These are phyloP conservation scores for Coemansia sp. DNA, from an alignment of 192 early-diverging fungal species.

Conservation along the genomic window DNA sequence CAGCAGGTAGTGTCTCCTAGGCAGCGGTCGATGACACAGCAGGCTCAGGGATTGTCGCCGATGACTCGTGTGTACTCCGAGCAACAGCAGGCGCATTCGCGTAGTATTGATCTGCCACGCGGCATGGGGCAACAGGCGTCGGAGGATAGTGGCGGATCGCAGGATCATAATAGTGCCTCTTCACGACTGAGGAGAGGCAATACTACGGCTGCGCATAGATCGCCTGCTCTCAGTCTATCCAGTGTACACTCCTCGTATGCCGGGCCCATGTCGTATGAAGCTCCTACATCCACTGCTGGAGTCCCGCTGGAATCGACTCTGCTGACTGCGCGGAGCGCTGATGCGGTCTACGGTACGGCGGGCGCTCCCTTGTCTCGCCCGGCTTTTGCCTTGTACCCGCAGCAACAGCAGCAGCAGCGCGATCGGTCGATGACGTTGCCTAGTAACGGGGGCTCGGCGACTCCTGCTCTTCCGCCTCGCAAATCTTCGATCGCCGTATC, in stretches of 20 bases:
- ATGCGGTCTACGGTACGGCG: conserved; percentile 8
- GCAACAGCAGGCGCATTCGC: conserved; percentile 18
- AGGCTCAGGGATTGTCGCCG: conserved; percentile 20
- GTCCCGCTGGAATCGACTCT: neutral
- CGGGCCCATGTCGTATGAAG: conserved; percentile 9
- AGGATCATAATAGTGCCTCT: neutral
- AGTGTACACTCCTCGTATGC: conserved; percentile 8
- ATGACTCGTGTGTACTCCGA: conserved; percentile 15
- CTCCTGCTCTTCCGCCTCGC: neutral
- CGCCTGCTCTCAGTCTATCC: conserved; percentile 1
- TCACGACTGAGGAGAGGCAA: neutral
- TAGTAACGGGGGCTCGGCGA: conserved; percentile 12
- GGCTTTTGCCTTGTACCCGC: conserved; percentile 13
- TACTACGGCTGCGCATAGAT: conserved; percentile 4
- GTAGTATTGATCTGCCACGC: conserved; percentile 28
- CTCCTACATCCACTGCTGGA: neutral
- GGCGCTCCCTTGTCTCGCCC: conserved; percentile 1
- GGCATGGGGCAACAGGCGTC: neutral
- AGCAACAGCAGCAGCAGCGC: conserved; percentile 24
- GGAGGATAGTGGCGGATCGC: neutral
- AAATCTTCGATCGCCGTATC: neutral
- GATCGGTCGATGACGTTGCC: conserved; percentile 51
- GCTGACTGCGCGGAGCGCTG: conserved; percentile 15
- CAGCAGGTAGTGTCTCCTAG: conserved; percentile 18
- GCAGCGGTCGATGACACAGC: conserved; percentile 49